A percentile compares a stretch with the other conserved stretches of the same genome.
These are phyloP conservation scores for Clitoria ternatea DNA, from an alignment of 306 rosid species.

Conservation along the genomic window DNA sequence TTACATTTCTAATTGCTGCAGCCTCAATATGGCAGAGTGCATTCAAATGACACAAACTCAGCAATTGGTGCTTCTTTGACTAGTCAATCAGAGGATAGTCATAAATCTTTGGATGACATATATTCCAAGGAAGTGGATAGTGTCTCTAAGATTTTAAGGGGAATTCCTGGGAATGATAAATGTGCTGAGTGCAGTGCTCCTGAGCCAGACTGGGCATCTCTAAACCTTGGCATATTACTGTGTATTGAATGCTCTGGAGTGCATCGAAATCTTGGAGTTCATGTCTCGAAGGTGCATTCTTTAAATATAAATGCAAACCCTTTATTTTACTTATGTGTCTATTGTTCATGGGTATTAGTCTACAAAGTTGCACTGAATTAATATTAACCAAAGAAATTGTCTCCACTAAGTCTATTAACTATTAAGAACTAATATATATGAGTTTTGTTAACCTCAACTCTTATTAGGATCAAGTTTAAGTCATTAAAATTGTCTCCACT, in stretches of 20 bases:
- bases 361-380: neutral
- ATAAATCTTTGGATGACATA: slow-evolving; percentile 33
- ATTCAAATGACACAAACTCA: slow-evolving; percentile 31
- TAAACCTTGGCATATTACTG: slow-evolving; percentile 84
- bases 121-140: slow-evolving; percentile 42
- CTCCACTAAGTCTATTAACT: neutral
- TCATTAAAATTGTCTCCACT: no score
- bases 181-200: slow-evolving; percentile 92
- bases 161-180: slow-evolving; percentile 79
- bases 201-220: slow-evolving; percentile 98
- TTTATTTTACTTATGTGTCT: neutral
- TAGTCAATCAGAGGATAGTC: slow-evolving; percentile 40
- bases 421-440: neutral
- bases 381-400: neutral
- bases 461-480: no score
- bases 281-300: slow-evolving; percentile 79
- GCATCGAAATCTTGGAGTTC: slow-evolving; percentile 97
- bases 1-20: slow-evolving; percentile 44
- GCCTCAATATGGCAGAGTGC: slow-evolving; percentile 44
- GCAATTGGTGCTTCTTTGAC: slow-evolving; percentile 36
- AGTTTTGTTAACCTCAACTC: no score
- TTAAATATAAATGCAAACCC: slow-evolving; percentile 18
- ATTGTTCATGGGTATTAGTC: neutral
- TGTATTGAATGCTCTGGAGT: slow-evolving; percentile 98
- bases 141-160: slow-evolving; percentile 68